Percentiles rank a stretch among this genome's conserved stretches.
These are phyloP conservation scores for Crithidia thermophila DNA, from an alignment of 208 protist species.

Conservation along the genomic window DNA sequence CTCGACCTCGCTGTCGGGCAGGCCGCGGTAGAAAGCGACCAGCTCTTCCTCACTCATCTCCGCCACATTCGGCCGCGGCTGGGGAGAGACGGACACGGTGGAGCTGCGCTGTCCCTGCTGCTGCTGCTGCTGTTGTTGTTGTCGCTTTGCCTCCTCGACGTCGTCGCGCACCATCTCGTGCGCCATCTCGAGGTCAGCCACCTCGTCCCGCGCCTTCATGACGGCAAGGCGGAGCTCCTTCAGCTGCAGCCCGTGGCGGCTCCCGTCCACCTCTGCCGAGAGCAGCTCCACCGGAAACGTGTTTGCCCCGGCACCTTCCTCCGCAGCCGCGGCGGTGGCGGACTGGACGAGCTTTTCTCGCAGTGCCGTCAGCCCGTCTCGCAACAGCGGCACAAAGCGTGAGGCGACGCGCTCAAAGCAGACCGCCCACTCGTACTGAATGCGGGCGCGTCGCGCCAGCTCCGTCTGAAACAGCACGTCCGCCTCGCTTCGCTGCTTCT, in stretches of 20 bases:
- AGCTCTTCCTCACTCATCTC: constrained; percentile 32
- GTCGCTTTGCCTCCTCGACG: constrained; percentile 38
- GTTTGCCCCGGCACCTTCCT: neutral
- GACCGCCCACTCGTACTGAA: constrained; percentile 71
- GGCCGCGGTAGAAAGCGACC: constrained; percentile 28
- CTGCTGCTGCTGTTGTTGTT: constrained; percentile 26
- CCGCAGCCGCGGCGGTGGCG: neutral
- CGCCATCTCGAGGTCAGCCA: constrained; percentile 69
- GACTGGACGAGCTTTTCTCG: constrained; percentile 21
- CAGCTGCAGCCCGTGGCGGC: constrained; percentile 13
- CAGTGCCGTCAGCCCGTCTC: constrained; percentile 12
- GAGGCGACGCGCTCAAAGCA: constrained; percentile 72
- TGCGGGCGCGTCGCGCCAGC: constrained; percentile 40
- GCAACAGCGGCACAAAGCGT: constrained; percentile 47
- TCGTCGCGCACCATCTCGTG: constrained; percentile 82
- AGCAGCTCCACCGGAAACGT: constrained; percentile 5
- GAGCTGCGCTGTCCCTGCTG: neutral
- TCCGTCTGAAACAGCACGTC: constrained; percentile 56
- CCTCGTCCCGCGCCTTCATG: constrained; percentile 42
- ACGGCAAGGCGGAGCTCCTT: constrained; percentile 47
- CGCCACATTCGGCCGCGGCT: constrained; percentile 33
- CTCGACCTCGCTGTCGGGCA: constrained; percentile 57
- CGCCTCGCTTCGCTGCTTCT: constrained; percentile 42
- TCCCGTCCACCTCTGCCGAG: constrained; percentile 6
- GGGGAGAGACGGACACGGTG: constrained; percentile 43